Evolutionary conservation across 1,284 basidiomycete genomes (phyloP).

Genomic region (Pascua guehoae): DNA sequence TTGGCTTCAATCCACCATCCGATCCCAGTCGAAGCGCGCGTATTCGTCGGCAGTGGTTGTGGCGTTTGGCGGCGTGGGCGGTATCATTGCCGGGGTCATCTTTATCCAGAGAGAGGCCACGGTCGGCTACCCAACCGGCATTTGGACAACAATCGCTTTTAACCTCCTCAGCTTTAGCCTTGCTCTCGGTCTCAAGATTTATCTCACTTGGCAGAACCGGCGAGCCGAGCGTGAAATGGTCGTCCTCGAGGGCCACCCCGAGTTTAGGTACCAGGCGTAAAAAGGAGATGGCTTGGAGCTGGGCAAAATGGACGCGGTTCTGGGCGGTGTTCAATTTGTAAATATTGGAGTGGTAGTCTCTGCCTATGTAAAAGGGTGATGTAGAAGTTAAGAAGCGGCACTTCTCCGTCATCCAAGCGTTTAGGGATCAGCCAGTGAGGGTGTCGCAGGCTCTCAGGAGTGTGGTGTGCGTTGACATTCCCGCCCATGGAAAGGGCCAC

Average conservation of each 20-base stretch:
- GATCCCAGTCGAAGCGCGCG: constrained; percentile 44
- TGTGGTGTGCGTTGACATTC: too few species aligned
- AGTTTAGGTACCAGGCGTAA: constrained; percentile 7
- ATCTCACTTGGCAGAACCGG: constrained; percentile 4
- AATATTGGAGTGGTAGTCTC: too few species aligned
- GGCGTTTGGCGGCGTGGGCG: constrained; percentile 50
- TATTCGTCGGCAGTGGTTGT: constrained; percentile 47
- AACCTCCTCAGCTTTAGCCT: neutral
- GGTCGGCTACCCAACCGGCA: constrained; percentile 11
- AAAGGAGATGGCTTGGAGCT: neutral
- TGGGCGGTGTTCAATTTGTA: too few species aligned
- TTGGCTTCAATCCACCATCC: constrained; percentile 48
- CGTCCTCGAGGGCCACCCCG: constrained; percentile 8
- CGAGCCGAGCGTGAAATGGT: constrained; percentile 4
- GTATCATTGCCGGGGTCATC: constrained; percentile 38
- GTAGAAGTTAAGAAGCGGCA: too few species aligned
- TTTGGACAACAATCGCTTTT: neutral
- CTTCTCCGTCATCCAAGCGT: too few species aligned
- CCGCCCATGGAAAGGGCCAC: too few species aligned
- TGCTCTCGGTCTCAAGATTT: neutral
- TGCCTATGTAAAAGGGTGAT: too few species aligned
- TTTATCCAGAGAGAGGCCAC: constrained; percentile 13
- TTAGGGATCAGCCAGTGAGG: too few species aligned
- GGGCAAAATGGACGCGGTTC: too few species aligned
- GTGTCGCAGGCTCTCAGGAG: too few species aligned